Base-by-base conservation (phyloP, 164 flowering plant species). In the Stephania cephalantha region DNA sequence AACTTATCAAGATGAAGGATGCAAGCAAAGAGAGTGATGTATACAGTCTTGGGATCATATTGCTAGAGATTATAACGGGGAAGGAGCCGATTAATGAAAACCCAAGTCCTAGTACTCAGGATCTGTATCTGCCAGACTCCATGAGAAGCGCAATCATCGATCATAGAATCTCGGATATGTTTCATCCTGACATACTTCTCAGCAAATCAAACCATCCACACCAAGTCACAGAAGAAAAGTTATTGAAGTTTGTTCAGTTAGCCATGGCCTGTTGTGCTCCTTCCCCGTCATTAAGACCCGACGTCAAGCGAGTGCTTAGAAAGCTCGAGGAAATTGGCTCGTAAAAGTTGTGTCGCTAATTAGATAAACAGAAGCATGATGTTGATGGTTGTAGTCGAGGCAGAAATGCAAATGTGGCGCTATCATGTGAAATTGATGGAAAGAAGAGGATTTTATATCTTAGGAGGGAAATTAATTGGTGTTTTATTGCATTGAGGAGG, bases 261-360 rank as follows among this genome's bases (percentile, higher is more conserved):
- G 97, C 97, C 1, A 89, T 92, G 90, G 84, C 94, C 76, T 94
- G 98, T 81, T 96, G 99, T 78, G 90, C 98, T 31, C 92, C 95
- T 52, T 88, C 95, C 1, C 91, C 97, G 42, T 79, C 90, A 50
- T 86, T 94, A 64, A 87, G 99, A 79, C 98, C 98, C 2, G 80
- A 76, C 58, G 82, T 81, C 70, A 90, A 84, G 76, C 97, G 91
- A 84, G 82, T 94, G 8, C 78, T 89, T 8, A 73, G 82, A 73
- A 91, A 88, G 87, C 91, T 96, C 70, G 93, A 91, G 81, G 91
- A 91, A 74, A 88, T 96, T 53, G 88, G 87, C 17, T 84, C 79
- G 50, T 87, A 79, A 79, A 18, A 46, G 65, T 15, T 18, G 66
- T 17, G 66, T 0, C 25, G 25, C 25, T 25, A 25, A 25, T 25